phyloP scores from a whole-genome alignment of 1,284 basidiomycete species.

The Cystobasidium sp. region DNA sequence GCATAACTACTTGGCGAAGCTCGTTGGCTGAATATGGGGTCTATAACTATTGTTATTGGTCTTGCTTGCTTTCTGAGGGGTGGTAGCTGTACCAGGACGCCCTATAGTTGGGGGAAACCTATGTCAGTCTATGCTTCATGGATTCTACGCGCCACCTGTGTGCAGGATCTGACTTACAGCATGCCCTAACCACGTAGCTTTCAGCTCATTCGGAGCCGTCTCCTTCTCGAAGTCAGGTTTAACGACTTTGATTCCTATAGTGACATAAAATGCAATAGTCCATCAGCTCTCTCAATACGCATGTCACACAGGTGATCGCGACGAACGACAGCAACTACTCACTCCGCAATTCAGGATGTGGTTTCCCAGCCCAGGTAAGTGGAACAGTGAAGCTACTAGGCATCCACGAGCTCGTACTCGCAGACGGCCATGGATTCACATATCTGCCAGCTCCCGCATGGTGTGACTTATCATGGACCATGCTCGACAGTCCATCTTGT shows the following conservation, averaged over 20 bases:
- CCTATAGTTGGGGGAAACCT: conserved; percentile 1
- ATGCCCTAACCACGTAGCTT: conserved; percentile 53
- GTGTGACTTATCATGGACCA: conserved; percentile 22
- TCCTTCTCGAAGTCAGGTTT: conserved; percentile 41
- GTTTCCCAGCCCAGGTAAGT: conserved; percentile 29
- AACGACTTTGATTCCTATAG: conserved; percentile 29
- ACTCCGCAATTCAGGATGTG: conserved; percentile 33
- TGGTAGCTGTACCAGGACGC: conserved; percentile 38
- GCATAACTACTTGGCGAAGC: conserved; percentile 53
- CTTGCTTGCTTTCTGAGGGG: neutral
- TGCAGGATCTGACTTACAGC: conserved; percentile 29
- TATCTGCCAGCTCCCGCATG: conserved; percentile 34
- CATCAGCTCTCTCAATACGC: neutral
- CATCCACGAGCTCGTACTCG: conserved; percentile 24
- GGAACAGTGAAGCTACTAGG: conserved; percentile 28
- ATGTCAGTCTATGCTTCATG: neutral
- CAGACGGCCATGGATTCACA: conserved; percentile 44
- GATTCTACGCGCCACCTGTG: neutral
- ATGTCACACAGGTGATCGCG: too few relatives aligned
- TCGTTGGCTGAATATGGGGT: conserved; percentile 53
- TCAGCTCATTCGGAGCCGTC: conserved; percentile 34
- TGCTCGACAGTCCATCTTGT: neutral
- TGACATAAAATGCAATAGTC: neutral
- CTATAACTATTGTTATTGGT: conserved; percentile 49
- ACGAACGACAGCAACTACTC: neutral